Conservation (phyloP, 2,329 filamentous ascomycete species). For the Xylaria digitata region DNA sequence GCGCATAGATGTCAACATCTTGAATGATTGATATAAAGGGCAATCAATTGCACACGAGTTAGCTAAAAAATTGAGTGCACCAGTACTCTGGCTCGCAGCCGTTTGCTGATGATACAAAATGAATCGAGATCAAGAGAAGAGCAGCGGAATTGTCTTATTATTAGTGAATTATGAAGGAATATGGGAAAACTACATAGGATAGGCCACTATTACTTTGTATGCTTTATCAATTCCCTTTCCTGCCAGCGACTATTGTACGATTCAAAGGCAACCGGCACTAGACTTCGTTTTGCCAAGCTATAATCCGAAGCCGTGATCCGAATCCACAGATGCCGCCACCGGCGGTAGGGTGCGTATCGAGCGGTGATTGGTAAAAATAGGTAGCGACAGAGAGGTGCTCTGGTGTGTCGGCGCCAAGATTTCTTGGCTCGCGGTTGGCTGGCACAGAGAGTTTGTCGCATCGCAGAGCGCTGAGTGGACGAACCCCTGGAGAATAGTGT, state of each 20-base stretch:
- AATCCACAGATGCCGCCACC: not conserved
- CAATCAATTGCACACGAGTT: not conserved
- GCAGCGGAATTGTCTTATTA: not conserved
- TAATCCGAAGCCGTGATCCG: not conserved
- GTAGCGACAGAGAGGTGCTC: slow-evolving; percentile 1
- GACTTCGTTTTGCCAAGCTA: not conserved
- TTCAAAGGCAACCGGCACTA: no score
- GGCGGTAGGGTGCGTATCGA: not conserved
- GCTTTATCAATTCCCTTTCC: not conserved
- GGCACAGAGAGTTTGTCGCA: not conserved
- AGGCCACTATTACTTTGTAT: not conserved
- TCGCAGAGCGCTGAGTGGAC: slow-evolving; percentile 35
- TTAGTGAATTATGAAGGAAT: not conserved
- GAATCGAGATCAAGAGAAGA: not conserved
- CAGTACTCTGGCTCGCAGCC: not conserved
- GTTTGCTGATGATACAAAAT: not conserved
- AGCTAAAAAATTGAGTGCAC: not conserved
- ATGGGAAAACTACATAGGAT: not conserved
- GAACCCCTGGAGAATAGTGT: not conserved
- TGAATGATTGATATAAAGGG: not conserved
- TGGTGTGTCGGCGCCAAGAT: slow-evolving; percentile 20
- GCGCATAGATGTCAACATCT: slow-evolving; percentile 32
- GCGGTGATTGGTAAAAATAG: slow-evolving; percentile 35
- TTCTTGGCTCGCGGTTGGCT: slow-evolving; percentile 39
- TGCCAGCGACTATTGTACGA: no score